phyloP scores from a whole-genome alignment of 2,329 filamentous ascomycete genomes.

The Hawksworthiomyces lignivorus region DNA sequence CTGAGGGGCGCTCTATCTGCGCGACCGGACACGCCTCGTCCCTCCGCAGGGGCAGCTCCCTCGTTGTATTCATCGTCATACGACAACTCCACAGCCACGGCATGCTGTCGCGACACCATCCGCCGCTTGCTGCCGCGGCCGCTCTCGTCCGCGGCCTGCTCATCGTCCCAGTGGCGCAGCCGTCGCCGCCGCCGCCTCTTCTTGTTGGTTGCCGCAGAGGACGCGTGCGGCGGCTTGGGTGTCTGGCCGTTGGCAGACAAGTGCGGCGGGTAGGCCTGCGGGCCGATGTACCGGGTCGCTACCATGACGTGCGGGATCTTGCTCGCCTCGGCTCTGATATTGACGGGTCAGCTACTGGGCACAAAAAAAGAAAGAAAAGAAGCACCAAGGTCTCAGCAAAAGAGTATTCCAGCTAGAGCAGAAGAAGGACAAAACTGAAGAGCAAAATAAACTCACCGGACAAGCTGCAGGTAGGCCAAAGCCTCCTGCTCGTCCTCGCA shows the following conservation, averaged over 20 bases:
- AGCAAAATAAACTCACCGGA: slow-evolving; percentile 47
- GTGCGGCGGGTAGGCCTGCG: slow-evolving; percentile 25
- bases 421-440: slow-evolving; percentile 4
- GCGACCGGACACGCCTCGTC: too few relatives aligned
- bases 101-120: slow-evolving; percentile 2
- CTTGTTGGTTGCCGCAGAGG: background rate
- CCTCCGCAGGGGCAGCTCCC: too few relatives aligned
- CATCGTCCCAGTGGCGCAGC: slow-evolving; percentile 16
- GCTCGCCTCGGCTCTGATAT: slow-evolving; percentile 64
- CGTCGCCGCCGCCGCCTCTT: slow-evolving; percentile 8
- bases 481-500: slow-evolving; percentile 63
- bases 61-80: slow-evolving; percentile 23
- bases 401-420: too few relatives aligned
- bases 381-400: slow-evolving; percentile 30
- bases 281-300: slow-evolving; percentile 50
- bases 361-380: slow-evolving; percentile 42
- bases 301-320: slow-evolving; percentile 64
- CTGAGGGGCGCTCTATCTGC: slow-evolving; percentile 4
- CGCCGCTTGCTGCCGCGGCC: slow-evolving; percentile 4
- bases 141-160: slow-evolving; percentile 12
- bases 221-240: too few relatives aligned
- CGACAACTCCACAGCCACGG: slow-evolving; percentile 17
- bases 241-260: too few relatives aligned
- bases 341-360: too few relatives aligned
- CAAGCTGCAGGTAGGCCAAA: slow-evolving; percentile 61